A percentile compares a stretch with the other conserved stretches of the same genome.
phyloP scores from a whole-genome alignment of 495 filamentous ascomycete genomes.

The Penicillium roqueforti region DNA sequence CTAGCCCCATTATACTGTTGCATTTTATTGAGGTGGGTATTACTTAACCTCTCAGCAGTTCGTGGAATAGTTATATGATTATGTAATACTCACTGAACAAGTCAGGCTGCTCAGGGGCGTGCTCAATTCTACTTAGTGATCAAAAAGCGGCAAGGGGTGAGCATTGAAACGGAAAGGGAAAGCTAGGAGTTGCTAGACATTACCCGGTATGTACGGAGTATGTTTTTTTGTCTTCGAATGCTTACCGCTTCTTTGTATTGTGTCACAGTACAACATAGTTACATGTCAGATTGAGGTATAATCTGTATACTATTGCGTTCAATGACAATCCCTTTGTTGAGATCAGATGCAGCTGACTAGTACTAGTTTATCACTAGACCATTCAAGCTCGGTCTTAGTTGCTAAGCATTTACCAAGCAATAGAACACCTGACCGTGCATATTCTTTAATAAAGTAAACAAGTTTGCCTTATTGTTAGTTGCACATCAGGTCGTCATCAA shows the following conservation, averaged over 20 bases:
- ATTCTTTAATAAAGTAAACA: background rate
- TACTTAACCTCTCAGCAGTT: too few species aligned
- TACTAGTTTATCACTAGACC: background rate
- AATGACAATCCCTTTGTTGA: background rate
- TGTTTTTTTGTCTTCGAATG: background rate
- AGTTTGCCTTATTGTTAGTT: background rate
- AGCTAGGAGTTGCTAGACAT: too few species aligned
- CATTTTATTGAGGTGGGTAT: too few species aligned
- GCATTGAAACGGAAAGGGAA: too few species aligned
- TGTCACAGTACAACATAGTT: too few species aligned
- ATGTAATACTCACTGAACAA: too few species aligned
- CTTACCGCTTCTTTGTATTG: background rate
- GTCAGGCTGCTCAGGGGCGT: too few species aligned
- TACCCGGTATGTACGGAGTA: too few species aligned
- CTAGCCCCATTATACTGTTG: too few species aligned
- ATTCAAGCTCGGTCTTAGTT: background rate
- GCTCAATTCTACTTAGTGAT: too few species aligned
- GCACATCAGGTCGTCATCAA: background rate
- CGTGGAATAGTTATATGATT: too few species aligned
- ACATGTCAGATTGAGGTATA: background rate
- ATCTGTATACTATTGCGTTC: background rate
- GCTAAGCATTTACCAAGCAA: background rate
- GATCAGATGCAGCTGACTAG: background rate
- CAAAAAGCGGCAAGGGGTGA: too few species aligned
- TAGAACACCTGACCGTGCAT: background rate